Conservation (phyloP, 2,329 filamentous ascomycete genomes). For the Ceratocystis diversiconidia region DNA sequence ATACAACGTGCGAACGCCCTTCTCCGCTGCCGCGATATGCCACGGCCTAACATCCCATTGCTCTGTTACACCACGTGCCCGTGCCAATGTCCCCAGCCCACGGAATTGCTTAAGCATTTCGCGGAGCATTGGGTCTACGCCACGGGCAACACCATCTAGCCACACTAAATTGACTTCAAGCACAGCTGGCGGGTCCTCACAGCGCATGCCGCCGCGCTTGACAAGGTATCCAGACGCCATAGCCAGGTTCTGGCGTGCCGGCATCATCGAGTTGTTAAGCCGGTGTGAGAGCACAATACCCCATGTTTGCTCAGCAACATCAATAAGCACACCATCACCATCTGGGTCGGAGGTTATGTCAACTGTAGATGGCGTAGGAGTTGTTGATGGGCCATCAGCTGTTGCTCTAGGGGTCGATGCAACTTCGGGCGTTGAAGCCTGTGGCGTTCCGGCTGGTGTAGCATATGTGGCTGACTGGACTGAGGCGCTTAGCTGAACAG, state of each 20-base stretch:
- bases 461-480: constrained; percentile 30
- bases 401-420: constrained; percentile 48
- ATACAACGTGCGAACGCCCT: constrained; percentile 51
- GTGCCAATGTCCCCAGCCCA: constrained; percentile 52
- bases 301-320: constrained; percentile 63
- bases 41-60: constrained; percentile 54
- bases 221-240: constrained; percentile 52
- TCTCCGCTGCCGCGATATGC: constrained; percentile 61
- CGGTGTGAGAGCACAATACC: constrained; percentile 55
- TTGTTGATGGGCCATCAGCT: constrained; percentile 37
- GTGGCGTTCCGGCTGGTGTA: constrained; percentile 56
- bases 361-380: constrained; percentile 24
- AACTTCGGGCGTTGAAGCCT: constrained; percentile 42
- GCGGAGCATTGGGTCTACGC: constrained; percentile 49
- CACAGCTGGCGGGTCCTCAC: constrained; percentile 43
- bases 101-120: constrained; percentile 59
- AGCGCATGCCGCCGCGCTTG: constrained; percentile 42
- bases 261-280: constrained; percentile 43
- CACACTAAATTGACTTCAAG: constrained; percentile 53
- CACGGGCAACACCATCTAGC: constrained; percentile 37
- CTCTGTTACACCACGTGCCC: constrained; percentile 48
- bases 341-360: constrained; percentile 34
- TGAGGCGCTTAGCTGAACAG: constrained; percentile 32
- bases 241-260: constrained; percentile 41
- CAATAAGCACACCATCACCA: constrained; percentile 54